Conservation (phyloP, 768 basidiomycete genomes). For the Suillus paluster region DNA sequence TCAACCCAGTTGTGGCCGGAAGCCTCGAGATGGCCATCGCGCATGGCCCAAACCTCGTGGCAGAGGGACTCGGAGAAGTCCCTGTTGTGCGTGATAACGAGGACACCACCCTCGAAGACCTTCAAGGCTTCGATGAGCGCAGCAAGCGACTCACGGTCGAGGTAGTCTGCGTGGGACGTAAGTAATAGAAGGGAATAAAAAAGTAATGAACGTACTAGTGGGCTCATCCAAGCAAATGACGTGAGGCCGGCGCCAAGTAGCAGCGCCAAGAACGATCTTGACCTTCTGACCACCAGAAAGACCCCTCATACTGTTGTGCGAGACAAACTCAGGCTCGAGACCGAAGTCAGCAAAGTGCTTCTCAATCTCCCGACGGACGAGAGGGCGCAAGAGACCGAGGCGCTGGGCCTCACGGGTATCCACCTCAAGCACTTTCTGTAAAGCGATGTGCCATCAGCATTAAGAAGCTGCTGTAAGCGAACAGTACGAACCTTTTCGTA, state of each 20-base stretch:
- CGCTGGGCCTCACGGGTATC: constrained; percentile 98
- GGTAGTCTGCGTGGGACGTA: constrained; percentile 68
- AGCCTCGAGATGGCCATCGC: constrained; percentile 93
- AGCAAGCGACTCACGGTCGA: constrained; percentile 99
- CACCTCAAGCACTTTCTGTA: constrained; percentile 92
- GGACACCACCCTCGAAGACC: constrained; percentile 97
- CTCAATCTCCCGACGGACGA: constrained; percentile 98
- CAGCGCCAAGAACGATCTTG: constrained; percentile 98
- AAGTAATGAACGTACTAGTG: constrained; percentile 61
- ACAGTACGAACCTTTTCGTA: constrained; percentile 78
- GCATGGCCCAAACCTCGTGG: constrained; percentile 99
- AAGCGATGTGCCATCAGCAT: constrained; percentile 5
- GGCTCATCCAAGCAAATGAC: constrained; percentile 97
- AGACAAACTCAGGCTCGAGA: constrained; percentile 98
- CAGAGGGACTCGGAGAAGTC: constrained; percentile 99
- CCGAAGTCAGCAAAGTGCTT: constrained; percentile 99
- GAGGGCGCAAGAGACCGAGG: constrained; percentile 91
- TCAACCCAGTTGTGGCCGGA: constrained; percentile 99
- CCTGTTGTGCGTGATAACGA: constrained; percentile 96
- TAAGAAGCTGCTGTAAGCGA: neutral
- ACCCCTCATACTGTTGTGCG: constrained; percentile 99
- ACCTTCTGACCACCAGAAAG: constrained; percentile 99
- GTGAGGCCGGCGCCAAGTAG: constrained; percentile 99
- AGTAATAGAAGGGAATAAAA: neutral
- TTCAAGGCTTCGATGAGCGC: constrained; percentile 98